Evolutionary conservation across 441 rosid species (phyloP).

Genomic region (Pelargonium cotyledonis): DNA sequence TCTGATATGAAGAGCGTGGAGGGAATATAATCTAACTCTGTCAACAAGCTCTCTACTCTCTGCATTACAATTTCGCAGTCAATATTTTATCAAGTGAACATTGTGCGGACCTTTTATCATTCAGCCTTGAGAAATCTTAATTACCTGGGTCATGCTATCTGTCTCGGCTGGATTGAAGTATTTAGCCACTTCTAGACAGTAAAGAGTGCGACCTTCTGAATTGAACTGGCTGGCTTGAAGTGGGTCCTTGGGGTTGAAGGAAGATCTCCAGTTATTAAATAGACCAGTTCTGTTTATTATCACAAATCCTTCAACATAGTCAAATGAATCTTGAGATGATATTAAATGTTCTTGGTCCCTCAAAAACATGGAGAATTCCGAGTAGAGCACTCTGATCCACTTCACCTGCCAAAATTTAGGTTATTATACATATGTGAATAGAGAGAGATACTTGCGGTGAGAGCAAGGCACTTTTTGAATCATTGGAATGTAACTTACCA

Average conservation of each 20-base stretch:
- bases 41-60: slow-evolving; percentile 24
- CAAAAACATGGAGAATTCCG: slow-evolving; percentile 66
- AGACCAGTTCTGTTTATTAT: slow-evolving; percentile 67
- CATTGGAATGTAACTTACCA: slow-evolving; percentile 43
- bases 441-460: neutral
- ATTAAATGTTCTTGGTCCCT: slow-evolving; percentile 76
- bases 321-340: slow-evolving; percentile 48
- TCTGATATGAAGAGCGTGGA: slow-evolving; percentile 72
- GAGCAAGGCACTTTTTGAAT: neutral
- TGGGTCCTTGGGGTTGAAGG: slow-evolving; percentile 67
- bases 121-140: neutral
- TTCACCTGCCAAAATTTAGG: slow-evolving; percentile 46
- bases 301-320: slow-evolving; percentile 87
- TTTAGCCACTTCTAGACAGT: slow-evolving; percentile 77
- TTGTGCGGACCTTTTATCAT: neutral
- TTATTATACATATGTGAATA: neutral
- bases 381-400: slow-evolving; percentile 82
- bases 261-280: slow-evolving; percentile 72
- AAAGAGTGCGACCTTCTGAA: slow-evolving; percentile 68
- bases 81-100: neutral
- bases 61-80: neutral
- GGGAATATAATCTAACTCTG: slow-evolving; percentile 53
- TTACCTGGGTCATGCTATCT: slow-evolving; percentile 40
- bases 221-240: slow-evolving; percentile 61
- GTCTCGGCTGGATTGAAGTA: slow-evolving; percentile 53